Percentiles rank a stretch among this genome's conserved stretches.
Conservation (phyloP, 2,329 filamentous ascomycete species). For the Alternaria sp. region DNA sequence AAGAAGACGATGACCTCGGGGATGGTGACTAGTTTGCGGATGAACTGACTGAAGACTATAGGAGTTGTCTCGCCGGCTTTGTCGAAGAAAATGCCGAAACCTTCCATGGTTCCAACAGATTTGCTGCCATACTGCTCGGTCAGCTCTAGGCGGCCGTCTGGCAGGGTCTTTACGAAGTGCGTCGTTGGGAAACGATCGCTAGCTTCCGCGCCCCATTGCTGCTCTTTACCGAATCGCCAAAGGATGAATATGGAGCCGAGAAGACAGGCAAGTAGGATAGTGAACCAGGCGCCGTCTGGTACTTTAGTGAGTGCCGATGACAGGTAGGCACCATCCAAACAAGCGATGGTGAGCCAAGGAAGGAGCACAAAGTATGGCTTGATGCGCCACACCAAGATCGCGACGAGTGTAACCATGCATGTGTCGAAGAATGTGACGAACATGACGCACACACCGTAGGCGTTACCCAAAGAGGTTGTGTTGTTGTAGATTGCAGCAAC, state of each 20-base stretch:
- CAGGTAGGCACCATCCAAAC: slow-evolving; percentile 72
- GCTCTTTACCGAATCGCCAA: slow-evolving; percentile 81
- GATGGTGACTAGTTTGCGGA: slow-evolving; percentile 71
- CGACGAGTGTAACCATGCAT: slow-evolving; percentile 73
- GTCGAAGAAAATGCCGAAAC: slow-evolving; percentile 80
- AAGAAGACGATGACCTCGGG: slow-evolving; percentile 77
- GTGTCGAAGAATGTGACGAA: slow-evolving; percentile 81
- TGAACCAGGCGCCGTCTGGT: slow-evolving; percentile 80
- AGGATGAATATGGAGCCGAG: slow-evolving; percentile 72
- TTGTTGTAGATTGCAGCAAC: slow-evolving; percentile 78
- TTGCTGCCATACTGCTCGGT: slow-evolving; percentile 48
- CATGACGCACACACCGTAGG: slow-evolving; percentile 81
- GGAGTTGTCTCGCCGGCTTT: slow-evolving; percentile 72
- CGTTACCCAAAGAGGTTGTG: slow-evolving; percentile 68
- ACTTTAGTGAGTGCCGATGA: slow-evolving; percentile 75
- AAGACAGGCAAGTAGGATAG: slow-evolving; percentile 67
- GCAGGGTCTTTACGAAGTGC: slow-evolving; percentile 50
- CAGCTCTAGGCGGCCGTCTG: slow-evolving; percentile 46
- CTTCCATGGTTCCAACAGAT: slow-evolving; percentile 48
- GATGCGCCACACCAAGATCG: slow-evolving; percentile 74
- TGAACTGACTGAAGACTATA: slow-evolving; percentile 73
- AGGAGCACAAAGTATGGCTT: slow-evolving; percentile 66
- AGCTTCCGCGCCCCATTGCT: slow-evolving; percentile 75
- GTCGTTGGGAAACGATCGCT: slow-evolving; percentile 61
- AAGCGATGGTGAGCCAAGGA: slow-evolving; percentile 68